phyloP scores from a whole-genome alignment of 495 filamentous ascomycete genomes.

The Tuber melanosporum region DNA sequence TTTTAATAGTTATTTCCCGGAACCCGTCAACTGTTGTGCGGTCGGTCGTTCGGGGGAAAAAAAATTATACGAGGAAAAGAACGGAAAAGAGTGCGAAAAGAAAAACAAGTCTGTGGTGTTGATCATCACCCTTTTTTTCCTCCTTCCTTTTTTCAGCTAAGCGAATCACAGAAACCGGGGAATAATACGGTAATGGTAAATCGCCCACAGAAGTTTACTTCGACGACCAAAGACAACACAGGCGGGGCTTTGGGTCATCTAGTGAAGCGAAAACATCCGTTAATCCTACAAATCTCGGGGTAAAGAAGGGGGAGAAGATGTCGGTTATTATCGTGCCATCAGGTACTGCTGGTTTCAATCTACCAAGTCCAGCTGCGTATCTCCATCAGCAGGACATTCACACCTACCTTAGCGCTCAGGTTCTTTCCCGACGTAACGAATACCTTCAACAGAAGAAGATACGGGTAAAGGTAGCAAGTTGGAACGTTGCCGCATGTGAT shows the following conservation, averaged over 20 bases:
- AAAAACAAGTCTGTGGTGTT: neutral
- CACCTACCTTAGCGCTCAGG: slow-evolving; percentile 42
- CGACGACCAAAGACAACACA: neutral
- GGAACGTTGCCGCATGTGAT: slow-evolving; percentile 75
- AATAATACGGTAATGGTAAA: neutral
- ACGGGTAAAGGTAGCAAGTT: slow-evolving; percentile 79
- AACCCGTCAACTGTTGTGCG: neutral
- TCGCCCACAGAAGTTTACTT: neutral
- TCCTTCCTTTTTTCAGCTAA: neutral
- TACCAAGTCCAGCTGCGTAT: slow-evolving; percentile 20
- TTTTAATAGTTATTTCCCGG: neutral
- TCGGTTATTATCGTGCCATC: neutral
- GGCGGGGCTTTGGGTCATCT: neutral
- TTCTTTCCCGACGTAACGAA: slow-evolving; percentile 67
- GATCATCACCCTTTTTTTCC: neutral
- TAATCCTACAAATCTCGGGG: neutral
- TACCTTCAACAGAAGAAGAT: slow-evolving; percentile 65
- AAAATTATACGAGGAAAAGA: neutral
- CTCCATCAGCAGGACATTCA: slow-evolving; percentile 43
- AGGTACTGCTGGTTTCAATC: neutral
- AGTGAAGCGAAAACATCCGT: neutral
- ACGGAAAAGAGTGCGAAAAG: neutral
- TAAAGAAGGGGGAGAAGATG: neutral
- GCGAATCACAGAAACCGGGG: neutral
- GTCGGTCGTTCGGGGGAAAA: neutral